Conservation (phyloP, 331 rosid species). For the Quercus tomentella region DNA sequence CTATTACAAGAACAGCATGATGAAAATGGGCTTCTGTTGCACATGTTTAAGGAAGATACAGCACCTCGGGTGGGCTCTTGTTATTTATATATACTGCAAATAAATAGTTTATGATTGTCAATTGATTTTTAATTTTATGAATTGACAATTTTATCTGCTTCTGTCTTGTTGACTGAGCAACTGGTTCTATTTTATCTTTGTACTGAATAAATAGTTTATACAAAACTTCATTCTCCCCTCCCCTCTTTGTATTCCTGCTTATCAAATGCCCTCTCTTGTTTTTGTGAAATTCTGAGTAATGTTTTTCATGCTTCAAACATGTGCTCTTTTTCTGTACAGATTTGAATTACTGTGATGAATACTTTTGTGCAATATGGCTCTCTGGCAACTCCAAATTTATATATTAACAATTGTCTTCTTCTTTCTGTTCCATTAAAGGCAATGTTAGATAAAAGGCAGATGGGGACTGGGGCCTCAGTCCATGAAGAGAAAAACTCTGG, state of each 20-base stretch:
- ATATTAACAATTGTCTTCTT: neutral
- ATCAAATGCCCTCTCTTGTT: neutral
- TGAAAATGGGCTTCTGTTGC: conserved; percentile 51
- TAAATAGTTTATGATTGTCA: neutral
- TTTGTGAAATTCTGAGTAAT: neutral
- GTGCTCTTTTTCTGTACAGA: neutral
- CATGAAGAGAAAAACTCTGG: conserved; percentile 27
- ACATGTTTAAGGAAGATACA: conserved; percentile 48
- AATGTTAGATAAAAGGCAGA: conserved; percentile 25
- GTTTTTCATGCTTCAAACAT: neutral
- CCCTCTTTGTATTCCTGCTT: neutral
- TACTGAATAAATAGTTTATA: neutral
- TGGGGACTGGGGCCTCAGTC: conserved; percentile 20
- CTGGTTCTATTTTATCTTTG: neutral
- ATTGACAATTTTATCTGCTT: neutral
- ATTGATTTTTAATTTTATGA: neutral
- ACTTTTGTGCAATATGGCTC: neutral
- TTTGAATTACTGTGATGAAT: neutral
- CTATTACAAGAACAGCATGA: conserved; percentile 69
- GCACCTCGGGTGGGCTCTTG: conserved; percentile 51
- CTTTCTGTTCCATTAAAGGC: conserved; percentile 26
- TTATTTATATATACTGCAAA: neutral
- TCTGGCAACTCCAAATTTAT: neutral
- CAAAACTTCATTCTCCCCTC: neutral
- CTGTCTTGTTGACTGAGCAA: neutral